phyloP scores from a whole-genome alignment of 1,139 yeast genomes.

The Pichia sp. region DNA sequence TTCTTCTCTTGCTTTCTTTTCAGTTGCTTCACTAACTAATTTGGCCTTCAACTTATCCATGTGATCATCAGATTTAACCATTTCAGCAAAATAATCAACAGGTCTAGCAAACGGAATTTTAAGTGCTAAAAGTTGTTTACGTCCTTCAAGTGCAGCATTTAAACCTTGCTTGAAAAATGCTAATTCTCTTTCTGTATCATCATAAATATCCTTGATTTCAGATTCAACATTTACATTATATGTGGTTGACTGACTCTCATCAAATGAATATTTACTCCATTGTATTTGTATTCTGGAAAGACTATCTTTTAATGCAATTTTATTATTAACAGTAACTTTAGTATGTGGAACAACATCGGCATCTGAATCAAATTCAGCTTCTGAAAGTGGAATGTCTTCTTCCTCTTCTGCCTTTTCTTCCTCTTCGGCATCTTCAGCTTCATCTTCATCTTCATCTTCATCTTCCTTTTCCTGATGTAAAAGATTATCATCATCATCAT shows the following conservation, averaged over 20 bases:
- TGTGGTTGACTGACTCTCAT: constrained; percentile 74
- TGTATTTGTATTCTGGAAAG: constrained; percentile 64
- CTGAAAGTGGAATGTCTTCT: constrained; percentile 70
- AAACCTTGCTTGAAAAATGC: constrained; percentile 90
- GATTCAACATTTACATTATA: constrained; percentile 54
- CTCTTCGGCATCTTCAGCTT: constrained; percentile 33
- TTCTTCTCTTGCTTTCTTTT: constrained; percentile 87
- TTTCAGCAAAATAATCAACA: constrained; percentile 93
- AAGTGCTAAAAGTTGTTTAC: constrained; percentile 46
- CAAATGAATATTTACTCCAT: constrained; percentile 67
- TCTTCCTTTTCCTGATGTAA: constrained; percentile 28
- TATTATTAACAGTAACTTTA: constrained; percentile 72
- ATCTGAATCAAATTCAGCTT: constrained; percentile 54
- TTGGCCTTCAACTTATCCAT: constrained; percentile 89
- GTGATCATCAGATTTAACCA: constrained; percentile 97
- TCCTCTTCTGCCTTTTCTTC: constrained; percentile 43
- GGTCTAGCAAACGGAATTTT: constrained; percentile 91
- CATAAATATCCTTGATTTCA: constrained; percentile 81
- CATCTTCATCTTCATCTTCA: constrained; percentile 35
- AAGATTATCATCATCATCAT: constrained; percentile 40
- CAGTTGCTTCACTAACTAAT: constrained; percentile 78
- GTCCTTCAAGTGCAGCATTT: constrained; percentile 72
- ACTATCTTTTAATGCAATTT: constrained; percentile 62
- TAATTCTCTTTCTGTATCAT: constrained; percentile 84
- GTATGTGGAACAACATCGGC: constrained; percentile 78